A percentile compares a stretch with the other conserved stretches of the same genome.
Evolutionary conservation across 176 grass and related monocot species (phyloP).

Genomic region (Neostapfia colusana): DNA sequence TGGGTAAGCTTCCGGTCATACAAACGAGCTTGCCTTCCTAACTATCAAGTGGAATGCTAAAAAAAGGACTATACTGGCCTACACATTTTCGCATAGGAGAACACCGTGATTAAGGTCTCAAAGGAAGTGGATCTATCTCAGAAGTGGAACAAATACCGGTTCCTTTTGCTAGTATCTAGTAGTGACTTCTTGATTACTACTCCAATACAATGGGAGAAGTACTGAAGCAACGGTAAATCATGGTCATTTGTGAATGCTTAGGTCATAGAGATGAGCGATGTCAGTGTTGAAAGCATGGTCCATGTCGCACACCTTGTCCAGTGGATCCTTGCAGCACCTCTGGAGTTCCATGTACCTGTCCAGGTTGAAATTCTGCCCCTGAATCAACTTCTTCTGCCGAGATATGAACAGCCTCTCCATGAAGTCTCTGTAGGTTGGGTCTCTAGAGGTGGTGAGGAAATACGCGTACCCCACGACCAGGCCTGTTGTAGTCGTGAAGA

Average conservation of each 20-base stretch:
- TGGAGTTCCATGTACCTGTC: slow-evolving; percentile 80
- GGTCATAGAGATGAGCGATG: slow-evolving; percentile 53
- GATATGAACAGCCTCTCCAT: slow-evolving; percentile 85
- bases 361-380: slow-evolving; percentile 68
- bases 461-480: slow-evolving; percentile 79
- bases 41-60: slow-evolving; percentile 37
- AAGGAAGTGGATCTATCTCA: slow-evolving; percentile 37
- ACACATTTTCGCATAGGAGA: slow-evolving; percentile 42
- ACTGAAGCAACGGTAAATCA: slow-evolving; percentile 34
- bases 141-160: slow-evolving; percentile 41
- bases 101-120: slow-evolving; percentile 31
- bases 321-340: slow-evolving; percentile 71
- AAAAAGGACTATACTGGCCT: slow-evolving; percentile 32
- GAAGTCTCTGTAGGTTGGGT: slow-evolving; percentile 89
- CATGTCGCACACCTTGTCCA: slow-evolving; percentile 54
- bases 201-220: slow-evolving; percentile 24
- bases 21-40: slow-evolving; percentile 23
- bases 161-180: slow-evolving; percentile 28
- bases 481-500: slow-evolving; percentile 76
- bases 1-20: slow-evolving; percentile 21
- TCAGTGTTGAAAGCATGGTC: slow-evolving; percentile 35
- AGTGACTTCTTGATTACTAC: slow-evolving; percentile 26
- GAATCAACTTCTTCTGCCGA: slow-evolving; percentile 72
- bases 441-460: slow-evolving; percentile 92
- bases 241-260: slow-evolving; percentile 63